phyloP scores from a whole-genome alignment of 352 stramenopile genomes.

The Phytophthora sansomeana region DNA sequence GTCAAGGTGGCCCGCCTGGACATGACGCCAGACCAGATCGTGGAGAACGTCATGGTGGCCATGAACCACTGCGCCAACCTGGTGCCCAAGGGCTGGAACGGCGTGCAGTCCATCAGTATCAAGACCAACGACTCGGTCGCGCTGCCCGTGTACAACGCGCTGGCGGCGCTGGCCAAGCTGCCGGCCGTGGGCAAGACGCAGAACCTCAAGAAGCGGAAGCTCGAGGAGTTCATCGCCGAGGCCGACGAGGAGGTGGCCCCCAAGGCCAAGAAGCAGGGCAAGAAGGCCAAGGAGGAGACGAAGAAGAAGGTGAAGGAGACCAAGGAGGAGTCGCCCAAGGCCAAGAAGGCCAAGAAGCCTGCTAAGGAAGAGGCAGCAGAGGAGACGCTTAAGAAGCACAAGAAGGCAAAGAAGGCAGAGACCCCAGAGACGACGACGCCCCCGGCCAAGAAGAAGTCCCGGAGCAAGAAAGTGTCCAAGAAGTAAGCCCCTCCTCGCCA shows the following conservation, averaged over 20 bases:
- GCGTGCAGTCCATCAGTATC: conserved; percentile 93
- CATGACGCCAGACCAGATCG: conserved; percentile 68
- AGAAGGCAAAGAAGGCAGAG: conserved; percentile 26
- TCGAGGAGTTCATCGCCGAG: conserved; percentile 55
- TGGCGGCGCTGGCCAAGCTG: conserved; percentile 69
- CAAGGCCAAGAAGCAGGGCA: conserved; percentile 34
- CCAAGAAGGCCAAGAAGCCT: conserved; percentile 47
- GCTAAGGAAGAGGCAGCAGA: conserved; percentile 28
- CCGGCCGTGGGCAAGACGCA: conserved; percentile 60
- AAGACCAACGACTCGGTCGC: conserved; percentile 90
- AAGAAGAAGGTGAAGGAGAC: conserved; percentile 22
- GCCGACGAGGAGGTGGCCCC: conserved; percentile 13
- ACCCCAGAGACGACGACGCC: background rate
- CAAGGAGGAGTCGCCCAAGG: conserved; percentile 16
- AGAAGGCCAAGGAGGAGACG: conserved; percentile 24
- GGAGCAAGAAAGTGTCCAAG: conserved; percentile 38
- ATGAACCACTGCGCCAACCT: conserved; percentile 79
- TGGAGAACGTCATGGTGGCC: conserved; percentile 79
- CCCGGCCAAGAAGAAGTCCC: conserved; percentile 29
- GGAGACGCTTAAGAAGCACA: conserved; percentile 15
- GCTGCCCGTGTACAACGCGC: conserved; percentile 92
- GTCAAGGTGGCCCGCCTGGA: conserved; percentile 85
- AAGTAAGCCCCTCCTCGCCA: conserved; percentile 30
- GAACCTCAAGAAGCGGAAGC: conserved; percentile 71
- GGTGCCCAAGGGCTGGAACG: conserved; percentile 91